Evolutionary conservation across 495 filamentous ascomycete genomes (phyloP), one percentile per base, ranked within the genome.

Genomic region (Geopyxis carbonaria): DNA sequence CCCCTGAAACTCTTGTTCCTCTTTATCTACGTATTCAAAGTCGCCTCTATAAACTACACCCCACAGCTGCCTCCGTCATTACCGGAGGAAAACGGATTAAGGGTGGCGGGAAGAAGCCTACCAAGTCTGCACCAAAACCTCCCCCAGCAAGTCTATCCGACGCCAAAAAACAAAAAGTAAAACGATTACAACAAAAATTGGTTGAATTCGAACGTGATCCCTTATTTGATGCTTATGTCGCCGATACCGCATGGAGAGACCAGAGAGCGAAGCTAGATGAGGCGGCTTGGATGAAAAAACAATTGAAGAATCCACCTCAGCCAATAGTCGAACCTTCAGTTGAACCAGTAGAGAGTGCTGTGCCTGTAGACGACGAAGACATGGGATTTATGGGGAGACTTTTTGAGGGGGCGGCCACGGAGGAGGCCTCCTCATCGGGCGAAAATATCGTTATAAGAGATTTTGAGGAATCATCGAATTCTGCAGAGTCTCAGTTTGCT

Each of bases 161-260:
- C 38, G 51, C 45, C 36, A 43, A 42, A 25, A 59, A 53, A 22
- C 31, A 52, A 8, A 45, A 75, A 45, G 61, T 73, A 28, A 64
- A 64, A 10, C 79, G 73, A 38, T 42, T 92, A 2, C 65, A 74
- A 23, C 64, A 70, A 9, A 87, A 83, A 53, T 62, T 93, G 14
- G 68, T 73, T 7, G 70, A 68, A 29, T 79, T 94, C 22, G 78
- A 84, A 47, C 74, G 74, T 8, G 89, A 97, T 51, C 67, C 89
- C 1, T 61, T 97, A 6, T 92, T 94, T 51, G 86, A 97, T 51
- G 67, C 70, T 37, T 64, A 68, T 33, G 65, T 79, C 42, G 86
- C 85, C 1, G 74, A 91, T 31, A 65, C 68, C 21, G 57, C 72
- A 44, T 97, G 89, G 89, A 66, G 62, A 38, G 57, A 63, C 1